Percentiles rank a stretch among this genome's conserved stretches.
phyloP scores from a whole-genome alignment of 2,329 filamentous ascomycete species.

The Colletotrichum brevisporum region DNA sequence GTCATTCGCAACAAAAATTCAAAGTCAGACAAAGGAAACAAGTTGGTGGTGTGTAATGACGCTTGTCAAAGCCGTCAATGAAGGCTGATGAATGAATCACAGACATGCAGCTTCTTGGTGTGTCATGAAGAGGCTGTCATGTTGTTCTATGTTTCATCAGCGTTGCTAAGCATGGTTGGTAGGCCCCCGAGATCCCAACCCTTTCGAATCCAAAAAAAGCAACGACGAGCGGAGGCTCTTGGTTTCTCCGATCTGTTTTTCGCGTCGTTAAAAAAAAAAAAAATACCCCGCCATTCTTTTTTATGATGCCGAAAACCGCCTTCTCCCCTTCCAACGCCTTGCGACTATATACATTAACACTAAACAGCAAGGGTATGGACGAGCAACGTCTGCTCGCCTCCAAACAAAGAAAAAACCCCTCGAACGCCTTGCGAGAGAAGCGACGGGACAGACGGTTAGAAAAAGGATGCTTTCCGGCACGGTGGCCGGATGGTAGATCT shows the following conservation, averaged over 20 bases:
- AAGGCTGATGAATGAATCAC: slow-evolving; percentile 13
- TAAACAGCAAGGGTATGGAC: slow-evolving; percentile 18
- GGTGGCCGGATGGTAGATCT: slow-evolving; percentile 17
- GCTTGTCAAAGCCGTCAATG: slow-evolving; percentile 6
- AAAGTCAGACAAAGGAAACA: slow-evolving; percentile 39
- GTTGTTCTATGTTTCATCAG: slow-evolving; percentile 22
- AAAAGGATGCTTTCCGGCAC: slow-evolving; percentile 26
- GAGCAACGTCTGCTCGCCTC: background rate
- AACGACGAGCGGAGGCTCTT: slow-evolving; percentile 29
- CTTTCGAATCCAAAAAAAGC: slow-evolving; percentile 31
- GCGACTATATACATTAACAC: slow-evolving; percentile 41
- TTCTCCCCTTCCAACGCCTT: slow-evolving; percentile 40
- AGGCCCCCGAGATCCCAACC: slow-evolving; percentile 35
- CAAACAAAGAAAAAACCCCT: slow-evolving; percentile 8
- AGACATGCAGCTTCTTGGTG: slow-evolving; percentile 11
- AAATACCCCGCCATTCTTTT: slow-evolving; percentile 28
- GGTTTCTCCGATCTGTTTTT: slow-evolving; percentile 25
- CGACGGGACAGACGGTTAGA: slow-evolving; percentile 35
- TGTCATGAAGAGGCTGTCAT: slow-evolving; percentile 5
- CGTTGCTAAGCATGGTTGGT: slow-evolving; percentile 31
- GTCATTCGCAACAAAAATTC: background rate
- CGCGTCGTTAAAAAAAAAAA: slow-evolving; percentile 1
- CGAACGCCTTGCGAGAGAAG: slow-evolving; percentile 41
- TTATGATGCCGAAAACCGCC: slow-evolving; percentile 26
- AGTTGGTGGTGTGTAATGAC: slow-evolving; percentile 7